These are phyloP conservation scores for Poterioochromonas sp. DNA, from an alignment of 352 stramenopile genomes.

Conservation along the genomic window DNA sequence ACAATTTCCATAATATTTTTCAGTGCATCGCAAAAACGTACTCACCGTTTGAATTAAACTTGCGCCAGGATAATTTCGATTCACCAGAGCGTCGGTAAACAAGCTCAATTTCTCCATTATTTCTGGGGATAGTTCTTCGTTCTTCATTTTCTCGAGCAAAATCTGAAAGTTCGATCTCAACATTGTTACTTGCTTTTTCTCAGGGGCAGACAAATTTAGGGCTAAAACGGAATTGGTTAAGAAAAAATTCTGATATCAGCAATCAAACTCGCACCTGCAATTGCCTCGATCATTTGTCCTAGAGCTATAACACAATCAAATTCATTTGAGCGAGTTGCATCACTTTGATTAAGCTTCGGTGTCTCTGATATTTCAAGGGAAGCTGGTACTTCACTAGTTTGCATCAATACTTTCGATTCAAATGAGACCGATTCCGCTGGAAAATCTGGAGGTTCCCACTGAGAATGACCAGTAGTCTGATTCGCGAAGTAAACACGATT, in stretches of 20 bases:
- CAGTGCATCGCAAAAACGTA: not conserved
- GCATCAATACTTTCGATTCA: conserved; percentile 21
- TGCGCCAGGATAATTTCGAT: not conserved
- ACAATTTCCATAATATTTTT: not conserved
- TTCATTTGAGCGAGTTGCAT: not conserved
- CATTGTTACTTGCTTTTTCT: not conserved
- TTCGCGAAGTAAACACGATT: conserved; percentile 93
- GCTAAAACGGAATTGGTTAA: not conserved
- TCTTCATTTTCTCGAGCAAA: not conserved
- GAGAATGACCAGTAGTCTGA: conserved; percentile 88
- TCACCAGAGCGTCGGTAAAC: not conserved
- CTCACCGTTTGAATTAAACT: conserved; percentile 1
- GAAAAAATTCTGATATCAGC: not conserved
- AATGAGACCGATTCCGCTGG: conserved; percentile 28
- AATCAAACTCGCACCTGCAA: not conserved
- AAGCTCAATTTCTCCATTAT: not conserved
- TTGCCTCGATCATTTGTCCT: conserved; percentile 15
- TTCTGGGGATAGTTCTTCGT: not conserved
- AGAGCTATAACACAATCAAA: not conserved
- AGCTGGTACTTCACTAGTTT: not conserved
- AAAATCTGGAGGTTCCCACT: conserved; percentile 78
- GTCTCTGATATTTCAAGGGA: not conserved
- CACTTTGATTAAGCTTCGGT: not conserved
- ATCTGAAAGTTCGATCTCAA: not conserved
- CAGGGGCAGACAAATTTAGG: too few species aligned